These are phyloP conservation scores for Alloteropsis semialata DNA, from an alignment of 176 grass and related monocot species.

Conservation along the genomic window DNA sequence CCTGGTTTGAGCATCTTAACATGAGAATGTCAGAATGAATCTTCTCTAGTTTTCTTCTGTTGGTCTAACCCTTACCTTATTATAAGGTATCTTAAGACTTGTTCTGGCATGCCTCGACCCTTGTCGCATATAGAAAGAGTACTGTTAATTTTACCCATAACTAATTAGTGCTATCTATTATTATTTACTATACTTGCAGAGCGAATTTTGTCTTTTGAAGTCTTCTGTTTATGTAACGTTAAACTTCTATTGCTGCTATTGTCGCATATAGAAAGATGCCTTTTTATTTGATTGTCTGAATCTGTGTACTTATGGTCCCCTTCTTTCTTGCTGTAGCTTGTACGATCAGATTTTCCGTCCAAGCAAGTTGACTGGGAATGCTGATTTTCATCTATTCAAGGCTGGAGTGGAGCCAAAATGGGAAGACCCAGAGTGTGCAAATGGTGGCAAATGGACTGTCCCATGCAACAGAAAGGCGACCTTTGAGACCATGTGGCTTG, in stretches of 20 bases:
- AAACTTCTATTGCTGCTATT: not conserved
- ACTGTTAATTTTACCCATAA: not conserved
- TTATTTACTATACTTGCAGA: not conserved
- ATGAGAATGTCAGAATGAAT: not conserved
- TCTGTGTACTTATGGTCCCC: not conserved
- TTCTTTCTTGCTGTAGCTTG: constrained; percentile 59
- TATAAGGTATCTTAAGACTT: not conserved
- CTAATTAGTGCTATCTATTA: not conserved
- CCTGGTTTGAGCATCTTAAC: not conserved
- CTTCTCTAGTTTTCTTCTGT: not conserved
- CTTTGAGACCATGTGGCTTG: constrained; percentile 96
- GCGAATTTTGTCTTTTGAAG: not conserved
- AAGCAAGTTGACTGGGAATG: constrained; percentile 74
- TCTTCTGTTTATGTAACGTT: not conserved
- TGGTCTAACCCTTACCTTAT: not conserved
- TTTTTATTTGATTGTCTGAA: not conserved
- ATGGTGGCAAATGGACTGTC: constrained; percentile 96
- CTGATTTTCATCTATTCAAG: constrained; percentile 95
- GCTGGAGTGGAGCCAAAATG: constrained; percentile 91
- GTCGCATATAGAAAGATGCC: not conserved
- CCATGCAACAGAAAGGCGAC: constrained; percentile 62
- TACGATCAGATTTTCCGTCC: constrained; percentile 92
- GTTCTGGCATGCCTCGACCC: not conserved
- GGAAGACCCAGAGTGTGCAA: constrained; percentile 98
- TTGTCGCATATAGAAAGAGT: not conserved